phyloP scores from a whole-genome alignment of 352 stramenopile species.

The Phytophthora colocasiae region DNA sequence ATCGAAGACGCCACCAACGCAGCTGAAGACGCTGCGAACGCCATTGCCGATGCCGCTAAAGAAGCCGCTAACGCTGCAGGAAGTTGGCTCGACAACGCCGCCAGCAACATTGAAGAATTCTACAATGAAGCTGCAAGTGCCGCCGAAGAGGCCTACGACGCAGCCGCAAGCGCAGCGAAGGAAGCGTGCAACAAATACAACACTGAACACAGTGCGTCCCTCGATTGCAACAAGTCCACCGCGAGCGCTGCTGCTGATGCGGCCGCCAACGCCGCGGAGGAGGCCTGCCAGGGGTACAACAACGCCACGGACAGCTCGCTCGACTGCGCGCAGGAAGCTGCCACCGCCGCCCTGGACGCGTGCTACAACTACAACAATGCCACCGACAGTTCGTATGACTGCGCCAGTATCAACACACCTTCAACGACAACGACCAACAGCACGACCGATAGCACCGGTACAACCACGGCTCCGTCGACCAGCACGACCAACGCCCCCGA shows the following conservation, averaged over 20 bases:
- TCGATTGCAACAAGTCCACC: constrained; percentile 29
- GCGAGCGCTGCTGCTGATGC: constrained; percentile 29
- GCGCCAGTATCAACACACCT: constrained; percentile 16
- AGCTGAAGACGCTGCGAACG: constrained; percentile 29
- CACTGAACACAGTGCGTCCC: constrained; percentile 18
- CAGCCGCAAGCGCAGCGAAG: constrained; percentile 23
- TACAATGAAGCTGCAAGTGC: constrained; percentile 29
- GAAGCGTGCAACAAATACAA: constrained; percentile 31
- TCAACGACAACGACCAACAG: constrained; percentile 10
- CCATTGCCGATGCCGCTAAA: constrained; percentile 15
- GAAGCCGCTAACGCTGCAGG: constrained; percentile 26
- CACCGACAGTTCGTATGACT: constrained; percentile 31
- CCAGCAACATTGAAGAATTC: constrained; percentile 32
- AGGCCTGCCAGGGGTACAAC: constrained; percentile 28
- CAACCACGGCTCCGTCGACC: constrained; percentile 18
- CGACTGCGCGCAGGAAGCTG: constrained; percentile 27
- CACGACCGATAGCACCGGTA: constrained; percentile 2
- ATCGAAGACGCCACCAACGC: constrained; percentile 30
- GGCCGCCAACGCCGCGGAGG: constrained; percentile 21
- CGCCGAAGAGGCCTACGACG: constrained; percentile 26
- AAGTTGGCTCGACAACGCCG: constrained; percentile 34
- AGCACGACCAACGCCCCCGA: constrained; percentile 3
- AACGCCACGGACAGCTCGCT: constrained; percentile 29
- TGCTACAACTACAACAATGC: constrained; percentile 37
- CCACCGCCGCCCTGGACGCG: constrained; percentile 20